A percentile compares a stretch with the other conserved stretches of the same genome.
phyloP scores from a whole-genome alignment of 495 filamentous ascomycete species.

The Neurospora pannonica region DNA sequence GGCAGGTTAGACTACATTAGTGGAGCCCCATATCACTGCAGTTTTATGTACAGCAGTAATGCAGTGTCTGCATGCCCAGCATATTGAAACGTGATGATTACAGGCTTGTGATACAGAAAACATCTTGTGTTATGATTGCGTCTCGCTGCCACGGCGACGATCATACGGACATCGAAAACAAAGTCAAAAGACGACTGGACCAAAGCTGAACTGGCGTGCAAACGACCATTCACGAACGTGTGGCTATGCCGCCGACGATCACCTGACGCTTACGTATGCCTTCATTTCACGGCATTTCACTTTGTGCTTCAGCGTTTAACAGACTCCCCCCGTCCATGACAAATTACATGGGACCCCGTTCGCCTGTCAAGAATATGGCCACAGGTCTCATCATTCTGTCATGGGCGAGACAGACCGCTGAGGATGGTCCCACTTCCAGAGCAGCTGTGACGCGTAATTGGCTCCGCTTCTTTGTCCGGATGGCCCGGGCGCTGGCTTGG shows the following conservation, averaged over 20 bases:
- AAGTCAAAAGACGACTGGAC: not conserved
- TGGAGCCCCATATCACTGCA: not conserved
- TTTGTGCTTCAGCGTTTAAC: not conserved
- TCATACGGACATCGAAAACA: not conserved
- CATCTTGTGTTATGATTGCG: not conserved
- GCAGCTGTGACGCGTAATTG: not conserved
- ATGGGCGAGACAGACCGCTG: not conserved
- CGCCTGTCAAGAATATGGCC: not conserved
- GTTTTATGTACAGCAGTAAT: not conserved
- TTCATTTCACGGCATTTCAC: not conserved
- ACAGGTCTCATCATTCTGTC: not conserved
- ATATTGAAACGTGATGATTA: not conserved
- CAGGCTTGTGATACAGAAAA: not conserved
- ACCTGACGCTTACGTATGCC: not conserved
- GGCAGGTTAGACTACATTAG: too few species aligned
- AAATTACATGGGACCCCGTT: not conserved
- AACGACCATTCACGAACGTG: not conserved
- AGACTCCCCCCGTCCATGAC: not conserved
- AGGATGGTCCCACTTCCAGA: not conserved
- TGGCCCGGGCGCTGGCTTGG: not conserved
- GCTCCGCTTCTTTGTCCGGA: not conserved
- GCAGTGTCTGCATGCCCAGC: not conserved
- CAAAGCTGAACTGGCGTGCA: too few species aligned
- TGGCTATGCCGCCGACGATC: not conserved
- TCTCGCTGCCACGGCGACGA: not conserved